phyloP scores from a whole-genome alignment of 2,329 filamentous ascomycete species.

The Nannizziopsis arthrosporioides region DNA sequence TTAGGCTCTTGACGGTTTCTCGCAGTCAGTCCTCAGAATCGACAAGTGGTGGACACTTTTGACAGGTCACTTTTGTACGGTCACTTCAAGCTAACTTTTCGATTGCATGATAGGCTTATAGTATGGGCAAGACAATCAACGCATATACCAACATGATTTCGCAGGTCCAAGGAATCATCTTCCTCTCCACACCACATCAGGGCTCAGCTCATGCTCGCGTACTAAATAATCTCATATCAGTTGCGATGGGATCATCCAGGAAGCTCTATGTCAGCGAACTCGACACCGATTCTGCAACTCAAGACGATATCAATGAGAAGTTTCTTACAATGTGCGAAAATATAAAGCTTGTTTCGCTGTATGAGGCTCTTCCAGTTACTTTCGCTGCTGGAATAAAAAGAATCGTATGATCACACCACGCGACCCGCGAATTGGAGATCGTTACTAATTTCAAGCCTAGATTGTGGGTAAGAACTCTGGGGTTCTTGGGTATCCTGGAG shows the following conservation, averaged over 20 bases:
- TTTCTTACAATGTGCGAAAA: constrained; percentile 31
- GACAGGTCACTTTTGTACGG: too few species aligned
- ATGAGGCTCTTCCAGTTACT: constrained; percentile 30
- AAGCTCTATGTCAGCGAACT: constrained; percentile 34
- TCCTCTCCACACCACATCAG: constrained; percentile 21
- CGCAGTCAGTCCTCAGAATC: too few species aligned
- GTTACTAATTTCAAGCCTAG: not conserved
- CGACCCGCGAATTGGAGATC: not conserved
- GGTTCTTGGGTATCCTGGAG: constrained; percentile 32
- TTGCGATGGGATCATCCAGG: constrained; percentile 18
- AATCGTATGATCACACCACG: constrained; percentile 4
- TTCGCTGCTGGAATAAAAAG: constrained; percentile 13
- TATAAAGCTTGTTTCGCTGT: constrained; percentile 35
- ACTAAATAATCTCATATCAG: constrained; percentile 23
- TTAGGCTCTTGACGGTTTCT: too few species aligned
- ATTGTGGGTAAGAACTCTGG: constrained; percentile 32
- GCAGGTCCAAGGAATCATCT: constrained; percentile 12
- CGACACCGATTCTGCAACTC: constrained; percentile 23
- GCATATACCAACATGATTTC: constrained; percentile 10
- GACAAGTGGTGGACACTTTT: too few species aligned
- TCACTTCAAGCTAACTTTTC: too few species aligned
- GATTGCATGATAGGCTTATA: constrained; percentile 12
- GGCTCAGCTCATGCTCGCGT: constrained; percentile 16
- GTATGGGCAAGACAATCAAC: constrained; percentile 12
- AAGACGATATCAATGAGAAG: constrained; percentile 34